Evolutionary conservation across 305 asterid genomes (phyloP).

Genomic region (Ajuga reptans): DNA sequence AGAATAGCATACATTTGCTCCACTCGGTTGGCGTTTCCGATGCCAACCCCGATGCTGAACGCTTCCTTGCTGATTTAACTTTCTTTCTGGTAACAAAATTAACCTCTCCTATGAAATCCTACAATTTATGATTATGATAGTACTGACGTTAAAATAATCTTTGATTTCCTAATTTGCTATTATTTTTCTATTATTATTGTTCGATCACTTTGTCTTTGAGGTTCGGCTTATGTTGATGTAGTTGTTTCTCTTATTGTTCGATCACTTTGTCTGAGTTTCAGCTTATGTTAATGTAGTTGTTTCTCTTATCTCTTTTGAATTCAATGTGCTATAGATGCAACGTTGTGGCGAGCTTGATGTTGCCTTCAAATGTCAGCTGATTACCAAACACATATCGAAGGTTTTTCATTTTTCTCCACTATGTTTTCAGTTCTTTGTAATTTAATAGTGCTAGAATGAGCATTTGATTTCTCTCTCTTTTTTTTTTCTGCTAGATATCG

Average conservation of each 20-base stretch:
- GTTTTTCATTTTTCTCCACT: constrained; percentile 30
- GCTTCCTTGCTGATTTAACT: constrained; percentile 63
- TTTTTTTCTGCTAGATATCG: constrained; percentile 36
- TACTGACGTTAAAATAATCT: neutral
- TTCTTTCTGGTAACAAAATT: constrained; percentile 41
- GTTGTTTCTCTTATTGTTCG: neutral
- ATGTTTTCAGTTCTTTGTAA: constrained; percentile 11
- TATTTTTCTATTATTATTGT: neutral
- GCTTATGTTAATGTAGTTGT: neutral
- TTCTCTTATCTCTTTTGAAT: constrained; percentile 8
- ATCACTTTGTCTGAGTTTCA: neutral
- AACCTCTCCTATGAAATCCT: neutral
- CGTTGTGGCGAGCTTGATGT: constrained; percentile 43
- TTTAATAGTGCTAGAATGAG: constrained; percentile 4
- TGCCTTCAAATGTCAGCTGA: constrained; percentile 51
- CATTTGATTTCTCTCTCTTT: constrained; percentile 9
- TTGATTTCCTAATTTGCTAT: neutral
- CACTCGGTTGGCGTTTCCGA: constrained; percentile 46
- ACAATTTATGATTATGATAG: neutral
- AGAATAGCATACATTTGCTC: constrained; percentile 41
- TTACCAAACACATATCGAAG: constrained; percentile 50
- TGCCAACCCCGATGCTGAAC: constrained; percentile 38
- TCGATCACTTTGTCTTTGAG: neutral
- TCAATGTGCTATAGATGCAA: constrained; percentile 42
- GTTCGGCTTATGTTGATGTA: no score